These are phyloP conservation scores for Mortierella sp. DNA, from an alignment of 371 early-diverging fungal genomes.

Conservation along the genomic window DNA sequence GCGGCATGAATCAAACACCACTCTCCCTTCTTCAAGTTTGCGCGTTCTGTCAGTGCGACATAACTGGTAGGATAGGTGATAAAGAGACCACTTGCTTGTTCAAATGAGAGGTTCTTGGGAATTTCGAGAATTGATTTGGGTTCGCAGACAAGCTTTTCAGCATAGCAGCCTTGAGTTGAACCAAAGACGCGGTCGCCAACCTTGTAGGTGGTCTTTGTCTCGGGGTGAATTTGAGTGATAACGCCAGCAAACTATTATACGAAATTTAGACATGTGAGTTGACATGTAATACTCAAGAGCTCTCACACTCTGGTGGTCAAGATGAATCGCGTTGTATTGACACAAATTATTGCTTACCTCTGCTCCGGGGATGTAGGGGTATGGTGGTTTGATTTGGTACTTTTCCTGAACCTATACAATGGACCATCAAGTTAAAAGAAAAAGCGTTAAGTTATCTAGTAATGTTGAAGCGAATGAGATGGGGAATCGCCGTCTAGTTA, in stretches of 20 bases:
- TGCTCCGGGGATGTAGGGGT: constrained; percentile 88
- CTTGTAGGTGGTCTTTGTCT: constrained; percentile 62
- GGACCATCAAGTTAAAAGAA: too few relatives aligned
- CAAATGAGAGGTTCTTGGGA: constrained; percentile 77
- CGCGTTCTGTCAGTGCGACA: constrained; percentile 80
- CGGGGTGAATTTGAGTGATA: constrained; percentile 56
- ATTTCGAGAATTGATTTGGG: constrained; percentile 68
- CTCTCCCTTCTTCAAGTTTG: constrained; percentile 69
- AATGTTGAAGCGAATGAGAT: too few relatives aligned
- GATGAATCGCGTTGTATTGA: background rate
- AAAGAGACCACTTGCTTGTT: constrained; percentile 84
- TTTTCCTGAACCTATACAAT: constrained; percentile 77
- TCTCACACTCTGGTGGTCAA: too few relatives aligned
- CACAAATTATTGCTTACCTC: constrained; percentile 67
- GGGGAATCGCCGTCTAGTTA: constrained; percentile 49
- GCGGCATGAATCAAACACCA: constrained; percentile 85
- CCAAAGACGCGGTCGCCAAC: constrained; percentile 88
- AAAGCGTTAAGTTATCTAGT: too few relatives aligned
- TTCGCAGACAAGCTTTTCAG: constrained; percentile 72
- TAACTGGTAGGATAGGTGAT: constrained; percentile 90
- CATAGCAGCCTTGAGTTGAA: constrained; percentile 74
- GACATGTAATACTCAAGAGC: too few relatives aligned
- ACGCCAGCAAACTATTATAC: constrained; percentile 66
- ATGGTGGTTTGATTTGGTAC: constrained; percentile 85
- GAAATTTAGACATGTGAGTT: too few relatives aligned